Evolutionary conservation across 345 rosid species (phyloP).

Genomic region (Syzygium jambos): DNA sequence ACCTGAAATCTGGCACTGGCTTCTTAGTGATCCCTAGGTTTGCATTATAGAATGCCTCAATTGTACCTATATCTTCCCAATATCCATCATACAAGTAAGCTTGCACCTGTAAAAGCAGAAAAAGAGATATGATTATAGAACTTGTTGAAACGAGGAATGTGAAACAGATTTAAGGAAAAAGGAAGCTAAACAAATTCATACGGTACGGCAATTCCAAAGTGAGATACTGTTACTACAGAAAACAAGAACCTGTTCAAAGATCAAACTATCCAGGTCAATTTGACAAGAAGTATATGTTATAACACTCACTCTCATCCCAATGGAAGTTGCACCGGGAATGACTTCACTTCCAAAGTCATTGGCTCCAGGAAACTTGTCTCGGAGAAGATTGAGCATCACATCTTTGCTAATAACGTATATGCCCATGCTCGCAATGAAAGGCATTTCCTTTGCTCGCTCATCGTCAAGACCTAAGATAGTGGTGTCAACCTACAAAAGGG

Average conservation of each 20-base stretch:
- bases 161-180: background rate
- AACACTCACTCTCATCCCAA: slow-evolving; percentile 73
- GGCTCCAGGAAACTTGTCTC: slow-evolving; percentile 92
- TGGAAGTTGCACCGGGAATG: slow-evolving; percentile 92
- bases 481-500: slow-evolving; percentile 65
- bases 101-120: slow-evolving; percentile 54
- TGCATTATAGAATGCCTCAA: slow-evolving; percentile 93
- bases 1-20: slow-evolving; percentile 97
- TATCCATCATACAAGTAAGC: slow-evolving; percentile 95
- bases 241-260: background rate
- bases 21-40: slow-evolving; percentile 90
- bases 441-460: slow-evolving; percentile 86
- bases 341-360: slow-evolving; percentile 99
- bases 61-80: slow-evolving; percentile 98
- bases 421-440: slow-evolving; percentile 98
- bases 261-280: background rate
- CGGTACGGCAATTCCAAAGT: background rate
- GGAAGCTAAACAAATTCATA: background rate
- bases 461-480: slow-evolving; percentile 93
- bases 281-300: background rate
- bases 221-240: background rate
- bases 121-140: background rate
- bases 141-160: background rate
- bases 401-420: slow-evolving; percentile 89
- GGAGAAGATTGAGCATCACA: slow-evolving; percentile 81